Conservation (phyloP, 257 asterid genomes). For the Forsythia viridissima region DNA sequence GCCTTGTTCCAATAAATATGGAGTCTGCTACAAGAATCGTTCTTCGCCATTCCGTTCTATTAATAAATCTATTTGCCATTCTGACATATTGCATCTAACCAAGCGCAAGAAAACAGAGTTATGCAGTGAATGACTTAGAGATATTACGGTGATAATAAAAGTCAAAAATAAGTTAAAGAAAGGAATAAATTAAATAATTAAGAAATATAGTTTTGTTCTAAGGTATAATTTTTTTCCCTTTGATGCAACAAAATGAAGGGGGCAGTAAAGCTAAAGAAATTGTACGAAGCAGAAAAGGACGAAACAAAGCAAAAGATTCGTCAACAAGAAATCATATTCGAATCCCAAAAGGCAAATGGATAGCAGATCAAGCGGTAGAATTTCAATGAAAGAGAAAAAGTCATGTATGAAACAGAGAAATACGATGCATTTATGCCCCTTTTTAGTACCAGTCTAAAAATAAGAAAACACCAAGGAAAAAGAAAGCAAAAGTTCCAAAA, state of each 20-base stretch:
- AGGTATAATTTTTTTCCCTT: constrained; percentile 32
- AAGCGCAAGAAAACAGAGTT: constrained; percentile 16
- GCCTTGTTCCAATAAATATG: background rate
- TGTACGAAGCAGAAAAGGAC: constrained; percentile 28
- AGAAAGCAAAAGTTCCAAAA: background rate
- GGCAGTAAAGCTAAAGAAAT: constrained; percentile 34
- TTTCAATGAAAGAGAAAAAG: constrained; percentile 17
- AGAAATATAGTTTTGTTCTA: constrained; percentile 28
- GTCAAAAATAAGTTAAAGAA: constrained; percentile 10
- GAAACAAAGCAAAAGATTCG: constrained; percentile 29
- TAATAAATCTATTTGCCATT: constrained; percentile 19
- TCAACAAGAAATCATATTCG: constrained; percentile 45
- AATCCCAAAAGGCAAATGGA: constrained; percentile 39
- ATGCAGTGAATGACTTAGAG: background rate
- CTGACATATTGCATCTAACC: background rate
- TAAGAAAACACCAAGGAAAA: constrained; percentile 1
- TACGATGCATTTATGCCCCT: constrained; percentile 17
- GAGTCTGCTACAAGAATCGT: background rate
- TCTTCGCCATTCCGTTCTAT: background rate
- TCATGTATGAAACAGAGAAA: constrained; percentile 10
- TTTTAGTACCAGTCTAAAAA: background rate
- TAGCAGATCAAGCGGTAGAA: constrained; percentile 41
- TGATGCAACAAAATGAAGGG: constrained; percentile 35
- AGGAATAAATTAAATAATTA: constrained; percentile 21
- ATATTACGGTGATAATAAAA: constrained; percentile 10